phyloP scores from a whole-genome alignment of 768 basidiomycete species.

The Russula dissimulans region DNA sequence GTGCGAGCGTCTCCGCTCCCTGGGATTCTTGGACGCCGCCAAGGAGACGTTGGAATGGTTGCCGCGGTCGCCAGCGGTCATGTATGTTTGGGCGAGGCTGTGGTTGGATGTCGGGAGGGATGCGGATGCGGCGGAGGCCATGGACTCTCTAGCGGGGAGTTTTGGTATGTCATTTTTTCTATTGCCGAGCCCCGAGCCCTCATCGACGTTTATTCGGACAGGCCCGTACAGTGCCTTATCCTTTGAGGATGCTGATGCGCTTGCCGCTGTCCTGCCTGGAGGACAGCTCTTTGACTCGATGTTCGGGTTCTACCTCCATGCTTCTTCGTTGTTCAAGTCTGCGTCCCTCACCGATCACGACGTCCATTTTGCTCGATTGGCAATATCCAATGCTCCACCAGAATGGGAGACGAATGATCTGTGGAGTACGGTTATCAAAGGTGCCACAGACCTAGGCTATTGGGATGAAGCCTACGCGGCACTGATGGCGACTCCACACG shows the following conservation, averaged over 20 bases:
- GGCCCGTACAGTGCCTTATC: conserved; percentile 43
- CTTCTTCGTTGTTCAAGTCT: conserved; percentile 63
- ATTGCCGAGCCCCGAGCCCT: not conserved
- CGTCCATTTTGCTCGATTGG: conserved; percentile 67
- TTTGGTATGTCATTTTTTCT: conserved; percentile 46
- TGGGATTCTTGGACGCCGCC: conserved; percentile 54
- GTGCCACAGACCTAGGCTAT: conserved; percentile 57
- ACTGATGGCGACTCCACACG: conserved; percentile 63
- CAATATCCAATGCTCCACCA: conserved; percentile 57
- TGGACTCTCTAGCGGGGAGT: conserved; percentile 67
- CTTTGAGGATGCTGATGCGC: conserved; percentile 53
- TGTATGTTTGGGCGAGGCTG: conserved; percentile 63
- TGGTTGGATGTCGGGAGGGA: conserved; percentile 55
- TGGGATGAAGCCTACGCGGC: conserved; percentile 87
- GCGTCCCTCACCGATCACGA: conserved; percentile 48
- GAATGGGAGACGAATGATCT: conserved; percentile 53
- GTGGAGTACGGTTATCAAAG: conserved; percentile 73
- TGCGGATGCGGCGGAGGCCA: conserved; percentile 61
- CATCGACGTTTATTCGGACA: conserved; percentile 23
- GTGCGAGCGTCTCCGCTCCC: conserved; percentile 55
- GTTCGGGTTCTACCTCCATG: conserved; percentile 71
- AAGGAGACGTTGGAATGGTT: conserved; percentile 66
- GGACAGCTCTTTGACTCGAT: conserved; percentile 48
- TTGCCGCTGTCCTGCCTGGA: conserved; percentile 53
- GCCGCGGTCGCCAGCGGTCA: conserved; percentile 66